Evolutionary conservation across 371 early-diverging fungal species (phyloP).

Genomic region (Mucor piriformis): DNA sequence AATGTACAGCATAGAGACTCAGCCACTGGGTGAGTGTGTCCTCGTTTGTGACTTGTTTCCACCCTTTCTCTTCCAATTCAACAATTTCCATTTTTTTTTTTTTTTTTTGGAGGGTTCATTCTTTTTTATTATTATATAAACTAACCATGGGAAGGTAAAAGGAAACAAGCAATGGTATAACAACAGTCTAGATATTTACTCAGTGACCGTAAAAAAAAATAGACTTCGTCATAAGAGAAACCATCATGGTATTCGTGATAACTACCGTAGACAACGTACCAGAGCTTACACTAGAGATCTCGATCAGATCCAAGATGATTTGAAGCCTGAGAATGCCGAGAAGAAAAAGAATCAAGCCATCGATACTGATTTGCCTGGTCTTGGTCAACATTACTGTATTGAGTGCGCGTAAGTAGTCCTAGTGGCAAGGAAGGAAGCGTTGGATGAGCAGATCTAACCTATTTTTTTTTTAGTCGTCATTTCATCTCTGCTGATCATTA

Average conservation of each 20-base stretch:
- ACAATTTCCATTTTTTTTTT: conserved; percentile 15
- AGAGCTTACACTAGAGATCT: conserved; percentile 78
- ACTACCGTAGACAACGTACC: conserved; percentile 64
- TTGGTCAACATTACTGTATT: conserved; percentile 89
- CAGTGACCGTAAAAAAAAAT: not conserved
- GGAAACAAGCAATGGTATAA: not conserved
- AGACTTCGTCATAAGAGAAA: conserved; percentile 74
- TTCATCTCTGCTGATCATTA: conserved; percentile 46
- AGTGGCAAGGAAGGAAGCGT: too few relatives aligned
- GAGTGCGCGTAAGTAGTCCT: conserved; percentile 77
- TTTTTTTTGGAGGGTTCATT: too few relatives aligned
- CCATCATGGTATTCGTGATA: conserved; percentile 71
- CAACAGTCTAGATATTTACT: not conserved
- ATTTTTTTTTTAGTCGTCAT: conserved; percentile 40
- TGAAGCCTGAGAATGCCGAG: conserved; percentile 68
- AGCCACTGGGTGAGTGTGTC: conserved; percentile 17
- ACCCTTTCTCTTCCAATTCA: not conserved
- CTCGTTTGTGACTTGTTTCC: conserved; percentile 8
- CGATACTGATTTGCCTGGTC: conserved; percentile 88
- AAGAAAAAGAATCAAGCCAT: conserved; percentile 64
- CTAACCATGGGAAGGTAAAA: conserved; percentile 31
- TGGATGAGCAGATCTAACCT: not conserved
- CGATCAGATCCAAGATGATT: conserved; percentile 92
- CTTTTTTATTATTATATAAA: not conserved
- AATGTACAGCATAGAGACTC: conserved; percentile 3